Evolutionary conservation across 2,329 filamentous ascomycete species (phyloP).

Genomic region (Fusarium pseudocircinatum): DNA sequence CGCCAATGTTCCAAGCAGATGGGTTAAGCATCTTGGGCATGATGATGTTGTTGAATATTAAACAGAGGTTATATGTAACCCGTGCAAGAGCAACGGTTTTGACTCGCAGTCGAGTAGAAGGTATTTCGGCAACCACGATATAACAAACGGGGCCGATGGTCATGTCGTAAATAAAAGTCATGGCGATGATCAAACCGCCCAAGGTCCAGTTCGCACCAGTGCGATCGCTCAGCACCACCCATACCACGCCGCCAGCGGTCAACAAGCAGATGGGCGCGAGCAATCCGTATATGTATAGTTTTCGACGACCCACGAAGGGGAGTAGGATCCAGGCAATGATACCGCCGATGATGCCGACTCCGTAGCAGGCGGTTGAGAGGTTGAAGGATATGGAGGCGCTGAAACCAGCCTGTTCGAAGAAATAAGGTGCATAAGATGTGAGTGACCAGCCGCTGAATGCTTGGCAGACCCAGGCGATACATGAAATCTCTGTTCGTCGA

Average conservation of each 20-base stretch:
- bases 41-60: constrained; percentile 43
- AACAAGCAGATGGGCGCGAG: constrained; percentile 43
- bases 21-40: constrained; percentile 45
- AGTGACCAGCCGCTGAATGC: constrained; percentile 39
- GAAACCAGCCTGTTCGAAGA: constrained; percentile 56
- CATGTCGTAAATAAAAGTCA: constrained; percentile 51
- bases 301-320: constrained; percentile 51
- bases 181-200: constrained; percentile 52
- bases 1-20: constrained; percentile 39
- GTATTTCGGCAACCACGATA: constrained; percentile 52
- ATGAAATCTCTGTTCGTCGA: constrained; percentile 44
- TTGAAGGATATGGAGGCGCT: constrained; percentile 49
- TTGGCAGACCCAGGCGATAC: constrained; percentile 42
- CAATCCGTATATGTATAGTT: constrained; percentile 52
- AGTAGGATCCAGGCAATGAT: constrained; percentile 53
- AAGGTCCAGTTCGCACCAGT: constrained; percentile 48
- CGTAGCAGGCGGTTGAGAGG: constrained; percentile 52
- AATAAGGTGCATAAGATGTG: constrained; percentile 48
- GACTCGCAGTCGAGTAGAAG: constrained; percentile 51
- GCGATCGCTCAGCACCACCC: constrained; percentile 42
- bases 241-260: constrained; percentile 52
- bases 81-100: constrained; percentile 53
- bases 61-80: constrained; percentile 37
- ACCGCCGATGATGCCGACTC: constrained; percentile 53
- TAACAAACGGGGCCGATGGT: constrained; percentile 43